Base-by-base conservation (phyloP, 768 basidiomycete species). In the Leucocoprinus sp. region DNA sequence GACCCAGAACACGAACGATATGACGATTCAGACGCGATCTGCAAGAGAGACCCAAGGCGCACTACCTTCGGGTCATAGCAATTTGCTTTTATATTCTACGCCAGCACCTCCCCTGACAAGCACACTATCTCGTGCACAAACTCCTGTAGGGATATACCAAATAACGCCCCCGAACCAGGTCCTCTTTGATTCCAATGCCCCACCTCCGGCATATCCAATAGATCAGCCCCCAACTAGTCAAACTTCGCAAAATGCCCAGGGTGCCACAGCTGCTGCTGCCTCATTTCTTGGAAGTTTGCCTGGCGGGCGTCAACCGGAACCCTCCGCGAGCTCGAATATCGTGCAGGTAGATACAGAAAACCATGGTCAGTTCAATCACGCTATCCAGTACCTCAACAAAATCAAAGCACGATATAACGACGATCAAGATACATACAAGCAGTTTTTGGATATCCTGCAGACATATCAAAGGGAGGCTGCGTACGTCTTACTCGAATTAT, bases 351-450 rank as follows among this genome's bases (percentile, higher is more conserved):
- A 79, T 52, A 65, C 68, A 51, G 76, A 75, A 17, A 43, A 70
- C 75, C 9, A 60, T 72, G 8, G 76, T 71, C 49, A 97, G 58
- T 96, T 92, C 68, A 84, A 86, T 61, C 84, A 95, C 56, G 96
- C 96, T 11, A 98, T 98, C 52, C 82, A 91, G 56, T 99, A 93
- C 62, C 82, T 99, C 56, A 97, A 96, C 76, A 95, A 93, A 71
- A 98, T 99, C 71, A 98, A 98, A 67, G 82, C 81, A 14, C 82
- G 93, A 17, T 98, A 84, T 63, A 65, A 78, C 8, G 80, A 85
- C 52, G 92, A 96, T 49, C 80, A 85, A n/a, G 90, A 92, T 55
- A 93, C 85, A 24, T 92, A 92, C 65, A 90, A 90, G 62, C 82
- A 86, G 57, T 92, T 92, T 57, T 66, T 92, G 54, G 89, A 92